Conservation (phyloP, 441 rosid genomes). For the Adansonia rubrostipa region DNA sequence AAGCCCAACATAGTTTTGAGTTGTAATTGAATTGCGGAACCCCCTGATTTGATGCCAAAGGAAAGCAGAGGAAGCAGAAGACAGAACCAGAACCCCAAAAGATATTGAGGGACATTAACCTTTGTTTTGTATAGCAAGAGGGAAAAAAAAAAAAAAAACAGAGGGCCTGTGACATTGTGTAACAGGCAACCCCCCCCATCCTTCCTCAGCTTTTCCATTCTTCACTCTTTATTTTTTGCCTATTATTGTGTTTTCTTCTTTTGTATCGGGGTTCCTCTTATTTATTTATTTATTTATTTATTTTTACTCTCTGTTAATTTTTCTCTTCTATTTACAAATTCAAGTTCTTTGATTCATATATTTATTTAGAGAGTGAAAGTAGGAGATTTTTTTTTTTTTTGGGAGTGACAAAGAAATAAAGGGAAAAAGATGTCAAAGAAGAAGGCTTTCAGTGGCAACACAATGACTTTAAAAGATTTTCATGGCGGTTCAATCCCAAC, state of each 20-base stretch:
- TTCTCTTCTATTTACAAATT: not conserved
- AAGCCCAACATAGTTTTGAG: not conserved
- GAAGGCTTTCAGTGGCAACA: constrained; percentile 66
- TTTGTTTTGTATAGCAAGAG: not conserved
- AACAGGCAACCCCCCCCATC: constrained; percentile 22
- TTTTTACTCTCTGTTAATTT: not conserved
- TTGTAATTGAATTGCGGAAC: not conserved
- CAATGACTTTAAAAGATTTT: constrained; percentile 90
- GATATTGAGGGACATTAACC: not conserved
- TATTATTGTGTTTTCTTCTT: not conserved
- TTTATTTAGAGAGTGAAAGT: not conserved
- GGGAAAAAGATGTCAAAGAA: constrained; percentile 67
- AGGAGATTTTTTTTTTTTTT: not conserved
- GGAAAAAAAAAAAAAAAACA: not conserved
- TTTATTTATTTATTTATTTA: not conserved
- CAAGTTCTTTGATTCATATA: constrained; percentile 7
- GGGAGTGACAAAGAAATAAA: constrained; percentile 9
- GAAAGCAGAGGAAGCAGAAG: not conserved
- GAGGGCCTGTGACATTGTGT: not conserved
- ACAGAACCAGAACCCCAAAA: not conserved
- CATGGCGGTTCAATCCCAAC: constrained; percentile 90
- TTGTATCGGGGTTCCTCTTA: constrained; percentile 26
- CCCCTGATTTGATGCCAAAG: constrained; percentile 1
- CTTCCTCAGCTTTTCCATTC: not conserved
- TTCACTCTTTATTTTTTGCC: not conserved